Evolutionary conservation across 139 green algal species (phyloP).

Genomic region (Chlamydomonas sphaeroides): DNA sequence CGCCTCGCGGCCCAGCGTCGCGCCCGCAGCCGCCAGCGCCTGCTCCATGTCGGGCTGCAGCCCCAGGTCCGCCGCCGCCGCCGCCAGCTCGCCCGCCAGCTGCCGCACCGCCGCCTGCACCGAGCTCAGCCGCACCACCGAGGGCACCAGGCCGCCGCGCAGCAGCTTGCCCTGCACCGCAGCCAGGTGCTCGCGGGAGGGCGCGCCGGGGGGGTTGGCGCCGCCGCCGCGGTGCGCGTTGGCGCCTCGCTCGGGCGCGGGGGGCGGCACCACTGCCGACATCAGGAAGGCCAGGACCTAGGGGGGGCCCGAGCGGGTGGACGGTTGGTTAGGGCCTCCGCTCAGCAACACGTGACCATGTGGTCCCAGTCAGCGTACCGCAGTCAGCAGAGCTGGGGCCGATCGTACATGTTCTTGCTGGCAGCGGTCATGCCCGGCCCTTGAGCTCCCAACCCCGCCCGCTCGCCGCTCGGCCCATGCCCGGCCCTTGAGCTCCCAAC

Average conservation of each 20-base stretch:
- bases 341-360: too few species aligned
- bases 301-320: too few species aligned
- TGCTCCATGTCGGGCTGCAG: slow-evolving; percentile 26
- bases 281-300: slow-evolving; percentile 16
- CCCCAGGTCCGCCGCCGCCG: neutral
- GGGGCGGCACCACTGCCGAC: neutral
- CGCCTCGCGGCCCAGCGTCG: neutral
- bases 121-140: slow-evolving; percentile 24
- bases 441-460: too few species aligned
- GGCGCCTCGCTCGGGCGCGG: neutral
- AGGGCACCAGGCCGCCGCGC: slow-evolving; percentile 21
- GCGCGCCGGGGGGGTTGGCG: neutral
- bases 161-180: slow-evolving; percentile 20
- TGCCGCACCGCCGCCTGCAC: neutral
- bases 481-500: too few species aligned
- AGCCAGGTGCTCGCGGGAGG: slow-evolving; percentile 11
- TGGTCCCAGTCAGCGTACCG: too few species aligned
- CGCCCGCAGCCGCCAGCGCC: slow-evolving; percentile 9
- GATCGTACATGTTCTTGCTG: too few species aligned
- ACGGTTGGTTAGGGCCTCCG: too few species aligned
- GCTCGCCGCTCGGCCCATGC: too few species aligned
- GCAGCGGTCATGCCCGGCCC: too few species aligned
- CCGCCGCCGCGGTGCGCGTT: neutral
- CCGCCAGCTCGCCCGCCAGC: slow-evolving; percentile 3
- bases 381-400: too few species aligned